phyloP scores from a whole-genome alignment of 345 rosid genomes.

The Lenwebbia sp. region DNA sequence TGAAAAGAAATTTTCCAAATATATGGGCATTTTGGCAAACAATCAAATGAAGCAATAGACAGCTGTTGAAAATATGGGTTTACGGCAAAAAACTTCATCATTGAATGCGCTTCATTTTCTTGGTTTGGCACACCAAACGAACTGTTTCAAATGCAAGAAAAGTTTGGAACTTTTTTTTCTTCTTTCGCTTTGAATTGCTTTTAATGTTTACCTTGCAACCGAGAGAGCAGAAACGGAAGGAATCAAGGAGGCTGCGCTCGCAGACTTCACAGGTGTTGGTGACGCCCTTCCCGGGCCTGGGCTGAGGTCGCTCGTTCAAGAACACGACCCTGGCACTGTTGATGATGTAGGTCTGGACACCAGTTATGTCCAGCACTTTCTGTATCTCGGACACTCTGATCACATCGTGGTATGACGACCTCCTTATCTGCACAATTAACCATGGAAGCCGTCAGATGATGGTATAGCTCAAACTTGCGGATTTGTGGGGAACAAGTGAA shows the following conservation, averaged over 20 bases:
- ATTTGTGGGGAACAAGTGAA: background rate
- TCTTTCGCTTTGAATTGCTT: background rate
- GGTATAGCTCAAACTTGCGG: background rate
- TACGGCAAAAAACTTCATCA: background rate
- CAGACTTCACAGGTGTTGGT: slow-evolving; percentile 93
- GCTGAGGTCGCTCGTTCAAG: slow-evolving; percentile 96
- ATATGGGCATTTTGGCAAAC: background rate
- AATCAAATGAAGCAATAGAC: background rate
- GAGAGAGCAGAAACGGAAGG: slow-evolving; percentile 93
- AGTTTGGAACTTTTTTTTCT: background rate
- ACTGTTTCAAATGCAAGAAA: background rate
- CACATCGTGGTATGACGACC: slow-evolving; percentile 98
- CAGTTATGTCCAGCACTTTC: slow-evolving; percentile 72
- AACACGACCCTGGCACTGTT: slow-evolving; percentile 96
- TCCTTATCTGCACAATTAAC: slow-evolving; percentile 56
- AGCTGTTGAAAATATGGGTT: background rate
- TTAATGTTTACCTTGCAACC: slow-evolving; percentile 77
- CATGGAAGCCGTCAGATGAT: background rate
- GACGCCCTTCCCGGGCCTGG: slow-evolving; percentile 91
- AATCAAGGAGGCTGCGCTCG: slow-evolving; percentile 86
- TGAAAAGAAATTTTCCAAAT: background rate
- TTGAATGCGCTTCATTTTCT: background rate
- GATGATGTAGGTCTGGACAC: slow-evolving; percentile 94
- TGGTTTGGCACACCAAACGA: background rate
- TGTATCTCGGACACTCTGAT: slow-evolving; percentile 91